Conservation (phyloP, 352 stramenopile species). For the Globisporangium irregulare region DNA sequence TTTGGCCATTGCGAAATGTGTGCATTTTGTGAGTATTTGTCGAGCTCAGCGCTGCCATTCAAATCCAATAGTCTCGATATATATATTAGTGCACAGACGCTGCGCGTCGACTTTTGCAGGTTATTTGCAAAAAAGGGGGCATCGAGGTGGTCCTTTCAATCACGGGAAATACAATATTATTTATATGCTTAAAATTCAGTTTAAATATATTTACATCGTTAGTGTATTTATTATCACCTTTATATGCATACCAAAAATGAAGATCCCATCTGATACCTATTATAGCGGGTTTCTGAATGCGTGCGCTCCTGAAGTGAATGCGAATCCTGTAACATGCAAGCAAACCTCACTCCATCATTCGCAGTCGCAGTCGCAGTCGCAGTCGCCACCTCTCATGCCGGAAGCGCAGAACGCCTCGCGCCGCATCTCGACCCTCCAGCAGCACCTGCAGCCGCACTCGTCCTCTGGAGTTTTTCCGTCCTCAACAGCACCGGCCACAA, state of each 20-base stretch:
- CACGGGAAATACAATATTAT: too few species aligned
- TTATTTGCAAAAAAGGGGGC: too few species aligned
- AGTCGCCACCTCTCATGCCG: neutral
- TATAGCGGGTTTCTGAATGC: neutral
- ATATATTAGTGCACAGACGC: too few species aligned
- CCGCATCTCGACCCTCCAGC: constrained; percentile 29
- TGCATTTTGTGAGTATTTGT: too few species aligned
- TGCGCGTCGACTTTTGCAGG: too few species aligned
- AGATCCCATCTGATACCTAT: neutral
- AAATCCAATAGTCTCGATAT: too few species aligned
- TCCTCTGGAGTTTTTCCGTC: neutral
- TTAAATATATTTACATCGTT: too few species aligned
- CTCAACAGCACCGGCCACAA: neutral
- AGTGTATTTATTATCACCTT: too few species aligned
- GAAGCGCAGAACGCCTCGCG: constrained; percentile 14
- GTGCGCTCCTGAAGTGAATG: neutral
- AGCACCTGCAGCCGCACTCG: constrained; percentile 20
- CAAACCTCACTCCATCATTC: neutral
- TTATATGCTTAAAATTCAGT: too few species aligned
- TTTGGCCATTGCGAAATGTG: too few species aligned
- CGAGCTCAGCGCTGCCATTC: too few species aligned
- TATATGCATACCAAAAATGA: neutral
- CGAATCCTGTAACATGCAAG: neutral
- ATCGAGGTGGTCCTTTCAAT: too few species aligned
- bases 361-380: neutral